Percentiles rank a stretch among this genome's conserved stretches.
Conservation (phyloP, 1,139 yeast genomes). For the Candida sp. region DNA sequence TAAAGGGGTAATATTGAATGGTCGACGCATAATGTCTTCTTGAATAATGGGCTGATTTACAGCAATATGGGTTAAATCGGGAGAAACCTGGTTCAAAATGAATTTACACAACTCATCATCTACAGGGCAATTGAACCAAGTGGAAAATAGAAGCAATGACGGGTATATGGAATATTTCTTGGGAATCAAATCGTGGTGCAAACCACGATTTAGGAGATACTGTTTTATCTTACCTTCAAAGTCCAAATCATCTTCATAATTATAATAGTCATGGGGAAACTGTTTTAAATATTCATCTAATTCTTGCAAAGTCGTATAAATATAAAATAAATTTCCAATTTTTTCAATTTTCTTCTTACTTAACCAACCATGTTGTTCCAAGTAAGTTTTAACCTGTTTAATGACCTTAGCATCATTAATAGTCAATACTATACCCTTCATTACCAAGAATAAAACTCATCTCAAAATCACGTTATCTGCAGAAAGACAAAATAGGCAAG, state of each 20-base stretch:
- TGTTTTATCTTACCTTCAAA: conserved; percentile 3
- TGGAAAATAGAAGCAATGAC: conserved; percentile 60
- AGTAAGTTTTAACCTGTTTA: conserved; percentile 20
- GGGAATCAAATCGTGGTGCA: neutral
- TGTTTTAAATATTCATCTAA: neutral
- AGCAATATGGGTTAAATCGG: conserved; percentile 57
- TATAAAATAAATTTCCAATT: conserved; percentile 5
- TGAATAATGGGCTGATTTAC: conserved; percentile 66
- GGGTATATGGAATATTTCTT: conserved; percentile 45
- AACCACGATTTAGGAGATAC: conserved; percentile 2
- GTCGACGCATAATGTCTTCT: conserved; percentile 56
- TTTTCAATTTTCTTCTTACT: conserved; percentile 24
- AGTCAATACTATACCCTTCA: conserved; percentile 4
- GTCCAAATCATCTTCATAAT: conserved; percentile 2
- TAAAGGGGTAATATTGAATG: conserved; percentile 54
- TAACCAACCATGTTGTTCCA: conserved; percentile 17
- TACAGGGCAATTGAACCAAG: conserved; percentile 31
- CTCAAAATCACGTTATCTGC: neutral
- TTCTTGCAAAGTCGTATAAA: conserved; percentile 7
- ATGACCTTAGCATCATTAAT: conserved; percentile 15
- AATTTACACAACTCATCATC: conserved; percentile 18
- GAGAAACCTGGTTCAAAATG: conserved; percentile 14
- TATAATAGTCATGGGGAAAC: neutral
- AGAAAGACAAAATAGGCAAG: neutral
- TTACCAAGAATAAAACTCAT: neutral